These are phyloP conservation scores for Verticillium zaregamsianum DNA, from an alignment of 2,329 filamentous ascomycete genomes.

Conservation along the genomic window DNA sequence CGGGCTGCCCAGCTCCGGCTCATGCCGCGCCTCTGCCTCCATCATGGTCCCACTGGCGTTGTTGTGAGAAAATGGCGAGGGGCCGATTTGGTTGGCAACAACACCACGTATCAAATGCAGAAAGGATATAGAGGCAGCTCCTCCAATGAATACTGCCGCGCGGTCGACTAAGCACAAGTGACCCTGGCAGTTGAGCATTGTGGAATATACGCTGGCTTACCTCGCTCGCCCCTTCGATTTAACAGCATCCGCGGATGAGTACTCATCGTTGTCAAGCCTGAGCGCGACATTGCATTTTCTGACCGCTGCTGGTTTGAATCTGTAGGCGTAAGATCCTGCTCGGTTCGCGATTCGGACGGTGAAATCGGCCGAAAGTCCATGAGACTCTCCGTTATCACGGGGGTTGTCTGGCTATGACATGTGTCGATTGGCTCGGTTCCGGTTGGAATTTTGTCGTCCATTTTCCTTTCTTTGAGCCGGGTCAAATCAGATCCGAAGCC, in stretches of 20 bases:
- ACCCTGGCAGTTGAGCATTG: too few relatives aligned
- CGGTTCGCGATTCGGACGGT: constrained; percentile 23
- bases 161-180: neutral
- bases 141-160: constrained; percentile 40
- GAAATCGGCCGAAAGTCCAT: constrained; percentile 16
- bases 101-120: constrained; percentile 49
- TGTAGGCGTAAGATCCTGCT: constrained; percentile 8
- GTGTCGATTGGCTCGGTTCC: neutral
- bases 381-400: neutral
- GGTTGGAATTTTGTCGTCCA: neutral
- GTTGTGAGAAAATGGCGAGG: constrained; percentile 49
- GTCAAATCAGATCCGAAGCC: too few relatives aligned
- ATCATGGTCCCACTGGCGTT: constrained; percentile 47
- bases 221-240: constrained; percentile 47
- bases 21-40: constrained; percentile 33
- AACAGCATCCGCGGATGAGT: constrained; percentile 39
- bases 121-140: constrained; percentile 49
- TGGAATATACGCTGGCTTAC: constrained; percentile 21
- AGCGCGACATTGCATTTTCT: constrained; percentile 8
- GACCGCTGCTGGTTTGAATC: neutral
- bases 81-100: constrained; percentile 46
- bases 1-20: neutral
- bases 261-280: neutral
- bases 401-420: neutral
- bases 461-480: neutral